Evolutionary conservation across 768 basidiomycete species (phyloP).

Genomic region (Lentinula aciculospora): DNA sequence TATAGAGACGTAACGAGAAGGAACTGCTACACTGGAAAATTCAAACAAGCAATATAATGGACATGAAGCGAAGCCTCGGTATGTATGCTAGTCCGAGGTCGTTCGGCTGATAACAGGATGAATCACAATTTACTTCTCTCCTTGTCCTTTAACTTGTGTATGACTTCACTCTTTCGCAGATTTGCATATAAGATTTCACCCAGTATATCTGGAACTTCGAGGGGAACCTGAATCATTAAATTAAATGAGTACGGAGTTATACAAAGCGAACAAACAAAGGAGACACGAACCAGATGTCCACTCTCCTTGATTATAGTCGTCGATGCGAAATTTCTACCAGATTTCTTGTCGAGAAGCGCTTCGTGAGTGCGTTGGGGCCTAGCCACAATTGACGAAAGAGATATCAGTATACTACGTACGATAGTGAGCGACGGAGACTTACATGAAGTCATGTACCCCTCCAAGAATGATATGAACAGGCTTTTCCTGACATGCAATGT

Average conservation of each 20-base stretch:
- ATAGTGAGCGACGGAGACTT: no score
- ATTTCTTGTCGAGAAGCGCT: slow-evolving; percentile 26
- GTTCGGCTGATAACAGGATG: neutral
- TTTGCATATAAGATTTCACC: slow-evolving; percentile 2
- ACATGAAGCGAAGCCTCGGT: no score
- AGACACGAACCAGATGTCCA: slow-evolving; percentile 23
- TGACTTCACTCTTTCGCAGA: neutral
- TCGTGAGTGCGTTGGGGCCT: slow-evolving; percentile 32
- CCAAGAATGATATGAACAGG: slow-evolving; percentile 55
- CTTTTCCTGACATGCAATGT: slow-evolving; percentile 28
- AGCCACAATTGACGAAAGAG: neutral
- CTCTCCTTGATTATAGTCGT: slow-evolving; percentile 17
- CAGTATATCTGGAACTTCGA: slow-evolving; percentile 5
- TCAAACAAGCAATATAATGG: no score
- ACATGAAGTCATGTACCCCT: slow-evolving; percentile 48
- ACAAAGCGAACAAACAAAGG: slow-evolving; percentile 18
- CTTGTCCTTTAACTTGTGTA: neutral
- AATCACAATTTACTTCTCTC: neutral
- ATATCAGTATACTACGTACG: neutral
- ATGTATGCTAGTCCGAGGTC: no score
- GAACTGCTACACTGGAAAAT: no score
- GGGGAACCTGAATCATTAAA: neutral
- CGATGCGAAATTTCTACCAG: slow-evolving; percentile 30
- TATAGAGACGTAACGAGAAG: no score
- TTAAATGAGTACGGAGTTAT: no score